Percentiles rank a stretch among this genome's conserved stretches.
phyloP scores from a whole-genome alignment of 179 eudicot species.

The Silene coronaria region DNA sequence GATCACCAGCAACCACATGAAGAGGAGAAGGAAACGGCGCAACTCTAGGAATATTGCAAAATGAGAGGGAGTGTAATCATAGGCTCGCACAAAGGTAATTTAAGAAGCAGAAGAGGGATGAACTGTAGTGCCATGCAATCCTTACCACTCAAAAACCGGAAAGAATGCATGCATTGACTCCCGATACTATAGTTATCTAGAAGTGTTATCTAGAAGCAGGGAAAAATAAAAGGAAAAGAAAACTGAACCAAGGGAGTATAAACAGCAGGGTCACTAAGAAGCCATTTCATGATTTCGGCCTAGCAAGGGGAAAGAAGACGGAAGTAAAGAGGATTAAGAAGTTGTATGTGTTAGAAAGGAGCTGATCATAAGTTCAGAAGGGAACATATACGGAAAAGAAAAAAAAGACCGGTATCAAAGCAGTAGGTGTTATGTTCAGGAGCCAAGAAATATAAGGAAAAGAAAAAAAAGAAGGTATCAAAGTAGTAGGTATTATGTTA shows the following conservation, averaged over 20 bases:
- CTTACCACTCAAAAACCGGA: slow-evolving; percentile 46
- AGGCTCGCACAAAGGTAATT: slow-evolving; percentile 18
- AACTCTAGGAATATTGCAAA: slow-evolving; percentile 18
- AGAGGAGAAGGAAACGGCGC: slow-evolving; percentile 7
- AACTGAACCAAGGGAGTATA: slow-evolving; percentile 12
- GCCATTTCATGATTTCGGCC: slow-evolving; percentile 24
- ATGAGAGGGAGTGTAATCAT: slow-evolving; percentile 19
- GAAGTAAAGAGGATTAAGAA: neutral
- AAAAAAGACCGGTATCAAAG: slow-evolving; percentile 17
- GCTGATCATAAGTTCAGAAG: slow-evolving; percentile 4
- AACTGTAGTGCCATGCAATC: slow-evolving; percentile 38
- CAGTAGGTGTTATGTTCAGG: slow-evolving; percentile 27
- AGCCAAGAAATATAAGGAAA: slow-evolving; percentile 35
- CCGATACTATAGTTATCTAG: slow-evolving; percentile 31
- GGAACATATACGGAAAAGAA: neutral
- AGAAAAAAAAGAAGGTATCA: slow-evolving; percentile 3
- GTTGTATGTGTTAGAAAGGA: slow-evolving; percentile 8
- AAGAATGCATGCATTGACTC: slow-evolving; percentile 36
- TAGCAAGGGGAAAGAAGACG: slow-evolving; percentile 13
- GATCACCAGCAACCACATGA: slow-evolving; percentile 15
- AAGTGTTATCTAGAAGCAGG: neutral
- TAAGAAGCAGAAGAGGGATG: slow-evolving; percentile 27
- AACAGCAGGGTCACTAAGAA: slow-evolving; percentile 9
- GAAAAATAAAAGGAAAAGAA: slow-evolving; percentile 14
- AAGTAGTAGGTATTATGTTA: slow-evolving; percentile 25